phyloP scores from a whole-genome alignment of 2,329 filamentous ascomycete species.

The Pyrenochaeta sp. region DNA sequence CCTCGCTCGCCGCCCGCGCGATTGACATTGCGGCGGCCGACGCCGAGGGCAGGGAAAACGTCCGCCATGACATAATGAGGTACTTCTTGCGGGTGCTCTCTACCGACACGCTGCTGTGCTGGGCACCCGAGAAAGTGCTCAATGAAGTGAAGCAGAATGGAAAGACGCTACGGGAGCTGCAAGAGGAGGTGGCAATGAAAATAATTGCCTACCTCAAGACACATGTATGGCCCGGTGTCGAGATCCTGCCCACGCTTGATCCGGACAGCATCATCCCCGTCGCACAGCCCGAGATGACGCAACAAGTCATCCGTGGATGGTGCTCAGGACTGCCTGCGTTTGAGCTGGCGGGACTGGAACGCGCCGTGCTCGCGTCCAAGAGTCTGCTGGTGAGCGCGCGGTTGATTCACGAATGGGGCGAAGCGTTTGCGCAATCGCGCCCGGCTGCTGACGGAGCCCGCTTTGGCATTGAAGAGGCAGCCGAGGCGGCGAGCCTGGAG shows the following conservation, averaged over 20 bases:
- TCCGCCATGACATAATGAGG: slow-evolving; percentile 69
- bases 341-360: slow-evolving; percentile 86
- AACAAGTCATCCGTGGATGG: slow-evolving; percentile 80
- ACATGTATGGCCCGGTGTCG: slow-evolving; percentile 83
- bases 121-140: slow-evolving; percentile 68
- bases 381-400: slow-evolving; percentile 79
- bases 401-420: slow-evolving; percentile 86
- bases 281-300: slow-evolving; percentile 76
- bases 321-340: slow-evolving; percentile 73
- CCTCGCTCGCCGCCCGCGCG: slow-evolving; percentile 82
- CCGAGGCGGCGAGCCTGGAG: slow-evolving; percentile 79
- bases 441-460: slow-evolving; percentile 46
- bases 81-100: slow-evolving; percentile 85
- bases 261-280: slow-evolving; percentile 76
- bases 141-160: slow-evolving; percentile 55
- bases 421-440: slow-evolving; percentile 67
- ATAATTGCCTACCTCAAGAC: slow-evolving; percentile 75
- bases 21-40: slow-evolving; percentile 81
- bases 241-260: slow-evolving; percentile 82
- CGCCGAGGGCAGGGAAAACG: slow-evolving; percentile 54
- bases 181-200: slow-evolving; percentile 72
- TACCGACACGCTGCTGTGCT: slow-evolving; percentile 92
- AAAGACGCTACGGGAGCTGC: slow-evolving; percentile 72
- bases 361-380: slow-evolving; percentile 84
- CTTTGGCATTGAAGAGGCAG: slow-evolving; percentile 86